These are phyloP conservation scores for Moelleriella libera DNA, from an alignment of 2,329 filamentous ascomycete genomes.

Conservation along the genomic window DNA sequence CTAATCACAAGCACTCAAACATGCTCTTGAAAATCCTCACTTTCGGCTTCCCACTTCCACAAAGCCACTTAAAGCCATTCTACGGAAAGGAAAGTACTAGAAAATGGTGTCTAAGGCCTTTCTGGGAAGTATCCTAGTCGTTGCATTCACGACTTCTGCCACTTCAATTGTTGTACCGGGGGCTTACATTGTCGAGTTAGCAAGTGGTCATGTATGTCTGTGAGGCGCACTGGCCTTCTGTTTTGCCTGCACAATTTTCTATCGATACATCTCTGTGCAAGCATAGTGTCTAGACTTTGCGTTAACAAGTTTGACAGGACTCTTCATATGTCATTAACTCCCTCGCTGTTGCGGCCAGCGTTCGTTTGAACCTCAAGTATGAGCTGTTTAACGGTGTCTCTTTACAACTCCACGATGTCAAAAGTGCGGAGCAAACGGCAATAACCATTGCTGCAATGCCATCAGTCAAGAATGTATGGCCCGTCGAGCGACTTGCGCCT, in stretches of 20 bases:
- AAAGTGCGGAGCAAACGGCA: slow-evolving; percentile 20
- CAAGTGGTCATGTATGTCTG: slow-evolving; percentile 18
- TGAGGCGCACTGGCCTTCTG: background rate
- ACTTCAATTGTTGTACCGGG: slow-evolving; percentile 8
- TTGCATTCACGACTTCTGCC: background rate
- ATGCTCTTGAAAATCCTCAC: background rate
- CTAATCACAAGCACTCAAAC: background rate
- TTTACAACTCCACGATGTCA: slow-evolving; percentile 11
- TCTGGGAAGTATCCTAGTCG: background rate
- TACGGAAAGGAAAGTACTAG: background rate
- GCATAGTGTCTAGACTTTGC: background rate
- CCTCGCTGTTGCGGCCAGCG: slow-evolving; percentile 6
- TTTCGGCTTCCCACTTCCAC: background rate
- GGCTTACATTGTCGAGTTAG: slow-evolving; percentile 13
- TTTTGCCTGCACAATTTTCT: background rate
- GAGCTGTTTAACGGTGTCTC: slow-evolving; percentile 13
- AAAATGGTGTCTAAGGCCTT: background rate
- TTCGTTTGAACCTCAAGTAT: slow-evolving; percentile 10
- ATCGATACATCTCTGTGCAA: background rate
- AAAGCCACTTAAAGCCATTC: background rate
- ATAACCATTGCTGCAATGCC: slow-evolving; percentile 13
- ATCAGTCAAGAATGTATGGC: slow-evolving; percentile 15
- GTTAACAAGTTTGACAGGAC: slow-evolving; percentile 3
- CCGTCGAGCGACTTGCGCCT: slow-evolving; percentile 6
- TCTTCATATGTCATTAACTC: slow-evolving; percentile 6